Evolutionary conservation across 495 filamentous ascomycete genomes (phyloP), one percentile per base, ranked within the genome.

Genomic region (Penicillium roqueforti): DNA sequence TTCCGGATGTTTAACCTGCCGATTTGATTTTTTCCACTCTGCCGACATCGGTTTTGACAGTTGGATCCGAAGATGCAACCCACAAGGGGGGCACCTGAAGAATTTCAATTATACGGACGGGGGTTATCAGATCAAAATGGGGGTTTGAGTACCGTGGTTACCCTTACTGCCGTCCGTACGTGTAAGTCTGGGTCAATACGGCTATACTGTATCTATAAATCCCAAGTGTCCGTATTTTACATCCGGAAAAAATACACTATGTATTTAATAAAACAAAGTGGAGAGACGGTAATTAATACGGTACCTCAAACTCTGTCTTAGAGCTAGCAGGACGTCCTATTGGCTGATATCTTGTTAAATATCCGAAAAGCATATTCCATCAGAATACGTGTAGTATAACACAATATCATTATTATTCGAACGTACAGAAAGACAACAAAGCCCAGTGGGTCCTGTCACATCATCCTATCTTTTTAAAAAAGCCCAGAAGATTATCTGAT

Each of bases 51-150:
- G 52, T 47, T 47, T 32, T 25, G 18, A 47, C 43, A 40, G 8
- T 44, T 34, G 22, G 20, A 29, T 40, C 32, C 23, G 18, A 46
- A 29, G 18, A 28, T 47, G 28, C 28, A 44, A 34, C 20, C 39
- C 38, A 53, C 50, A 9, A 8, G 3, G n/a, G 9, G 31, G 6
- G 11, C n/a, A 9, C 43, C 32, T 48, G 23, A 29, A 54, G 52
- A 54, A 47, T 28, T 47, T 41, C 52, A 47, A 19, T 38, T 22
- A 11, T 38, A 34, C 42, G 37, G 44, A 32, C 28, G 47, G 34
- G 41, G 29, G 36, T 54, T 54, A 54, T 54, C 52, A 39, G 52
- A 54, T 54, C 52, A 32, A 44, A 52, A 29, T 52, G 50, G 50
- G 50, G 23, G 22, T 1, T 3, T 25, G 25, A 14, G 14, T 19